Conservation (phyloP, 2,329 filamentous ascomycete genomes). For the Phaeosphaeria sp. region DNA sequence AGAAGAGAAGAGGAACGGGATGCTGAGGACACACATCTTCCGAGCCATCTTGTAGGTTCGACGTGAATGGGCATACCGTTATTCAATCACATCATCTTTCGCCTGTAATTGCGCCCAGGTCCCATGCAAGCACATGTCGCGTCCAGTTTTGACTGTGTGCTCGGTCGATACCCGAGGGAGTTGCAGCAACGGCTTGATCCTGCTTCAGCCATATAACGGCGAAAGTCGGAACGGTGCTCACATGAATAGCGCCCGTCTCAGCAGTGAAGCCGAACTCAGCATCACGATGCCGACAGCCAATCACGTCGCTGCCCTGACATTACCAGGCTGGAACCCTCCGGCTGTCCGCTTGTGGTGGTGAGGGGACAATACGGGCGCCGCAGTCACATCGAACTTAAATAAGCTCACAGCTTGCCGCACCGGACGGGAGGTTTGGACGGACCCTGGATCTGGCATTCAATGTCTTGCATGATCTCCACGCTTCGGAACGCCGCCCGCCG, state of each 20-base stretch:
- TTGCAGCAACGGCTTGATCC: neutral
- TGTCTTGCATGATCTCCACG: neutral
- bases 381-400: neutral
- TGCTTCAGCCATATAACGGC: constrained; percentile 3
- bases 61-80: too few relatives aligned
- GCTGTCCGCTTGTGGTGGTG: constrained; percentile 3
- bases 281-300: constrained; percentile 11
- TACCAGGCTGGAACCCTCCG: constrained; percentile 9
- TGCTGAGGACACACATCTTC: constrained; percentile 9
- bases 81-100: too few relatives aligned
- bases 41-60: constrained; percentile 9
- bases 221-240: constrained; percentile 13
- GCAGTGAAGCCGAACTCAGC: constrained; percentile 2
- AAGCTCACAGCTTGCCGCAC: constrained; percentile 1
- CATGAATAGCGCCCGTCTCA: neutral
- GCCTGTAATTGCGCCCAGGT: too few relatives aligned
- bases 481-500: neutral
- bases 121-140: neutral
- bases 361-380: constrained; percentile 2
- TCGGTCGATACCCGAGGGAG: constrained; percentile 16
- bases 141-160: too few relatives aligned
- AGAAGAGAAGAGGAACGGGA: neutral
- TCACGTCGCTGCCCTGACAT: constrained; percentile 3
- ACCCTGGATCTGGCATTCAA: neutral
- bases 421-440: too few relatives aligned